These are phyloP conservation scores for Calonectria pseudoreteaudii DNA, from an alignment of 2,329 filamentous ascomycete genomes.

Conservation along the genomic window DNA sequence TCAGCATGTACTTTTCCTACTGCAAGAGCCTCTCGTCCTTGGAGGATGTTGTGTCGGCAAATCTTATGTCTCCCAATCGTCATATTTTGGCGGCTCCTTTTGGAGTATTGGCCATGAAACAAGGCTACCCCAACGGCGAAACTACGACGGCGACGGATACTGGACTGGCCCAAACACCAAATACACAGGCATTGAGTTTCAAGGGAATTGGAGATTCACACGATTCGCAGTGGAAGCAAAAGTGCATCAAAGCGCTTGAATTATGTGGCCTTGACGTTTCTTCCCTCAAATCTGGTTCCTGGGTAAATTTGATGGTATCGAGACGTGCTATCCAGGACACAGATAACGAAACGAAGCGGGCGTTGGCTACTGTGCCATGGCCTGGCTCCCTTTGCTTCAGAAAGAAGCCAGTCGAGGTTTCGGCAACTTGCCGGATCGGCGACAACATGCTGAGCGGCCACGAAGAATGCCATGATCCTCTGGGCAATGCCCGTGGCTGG, in stretches of 20 bases:
- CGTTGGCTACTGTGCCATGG: conserved; percentile 63
- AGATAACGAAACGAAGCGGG: conserved; percentile 56
- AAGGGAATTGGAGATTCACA: conserved; percentile 55
- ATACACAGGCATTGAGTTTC: conserved; percentile 60
- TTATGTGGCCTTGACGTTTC: conserved; percentile 61
- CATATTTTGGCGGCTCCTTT: conserved; percentile 67
- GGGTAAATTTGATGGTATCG: conserved; percentile 64
- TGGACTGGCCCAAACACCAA: conserved; percentile 61
- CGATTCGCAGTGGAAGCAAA: conserved; percentile 60
- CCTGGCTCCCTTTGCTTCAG: conserved; percentile 66
- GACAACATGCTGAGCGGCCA: conserved; percentile 52
- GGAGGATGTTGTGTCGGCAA: conserved; percentile 56
- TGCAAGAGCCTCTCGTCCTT: conserved; percentile 61
- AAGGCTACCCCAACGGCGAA: conserved; percentile 34
- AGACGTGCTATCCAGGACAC: conserved; percentile 57
- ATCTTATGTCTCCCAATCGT: conserved; percentile 54
- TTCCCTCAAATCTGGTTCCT: conserved; percentile 57
- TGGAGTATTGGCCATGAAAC: conserved; percentile 53
- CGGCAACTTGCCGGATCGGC: conserved; percentile 53
- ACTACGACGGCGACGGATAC: conserved; percentile 46
- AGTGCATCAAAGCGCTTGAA: conserved; percentile 63
- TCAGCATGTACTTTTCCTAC: conserved; percentile 60
- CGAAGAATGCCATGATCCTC: conserved; percentile 60
- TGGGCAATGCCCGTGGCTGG: conserved; percentile 63
- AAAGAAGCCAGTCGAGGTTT: conserved; percentile 57